Conservation (phyloP, 2,329 filamentous ascomycete genomes). For the Clonostachys sp. region DNA sequence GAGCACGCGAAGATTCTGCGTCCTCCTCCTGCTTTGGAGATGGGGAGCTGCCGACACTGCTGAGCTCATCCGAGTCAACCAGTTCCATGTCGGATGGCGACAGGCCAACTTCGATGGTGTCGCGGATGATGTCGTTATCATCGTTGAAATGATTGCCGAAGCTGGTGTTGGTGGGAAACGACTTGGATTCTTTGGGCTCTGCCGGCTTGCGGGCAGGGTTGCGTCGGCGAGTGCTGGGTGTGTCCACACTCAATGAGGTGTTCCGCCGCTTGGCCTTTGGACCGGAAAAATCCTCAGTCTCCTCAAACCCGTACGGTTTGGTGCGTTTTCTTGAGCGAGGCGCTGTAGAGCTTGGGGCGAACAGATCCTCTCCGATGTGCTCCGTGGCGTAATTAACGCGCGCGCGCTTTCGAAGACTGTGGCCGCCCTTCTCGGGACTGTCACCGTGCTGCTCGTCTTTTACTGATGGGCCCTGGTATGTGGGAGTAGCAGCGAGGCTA, state of each 20-base stretch:
- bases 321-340: constrained; percentile 28
- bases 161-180: constrained; percentile 13
- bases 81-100: constrained; percentile 18
- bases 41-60: too few relatives aligned
- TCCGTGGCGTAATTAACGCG: constrained; percentile 54
- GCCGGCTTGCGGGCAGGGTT: constrained; percentile 31
- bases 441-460: constrained; percentile 33
- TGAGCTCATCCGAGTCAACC: constrained; percentile 18
- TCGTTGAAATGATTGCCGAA: constrained; percentile 21
- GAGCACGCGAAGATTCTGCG: too few relatives aligned
- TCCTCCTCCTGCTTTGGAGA: too few relatives aligned
- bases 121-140: constrained; percentile 46
- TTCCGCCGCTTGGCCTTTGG: constrained; percentile 26
- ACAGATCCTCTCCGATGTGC: constrained; percentile 43
- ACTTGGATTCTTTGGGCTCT: constrained; percentile 20
- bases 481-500: too few relatives aligned
- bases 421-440: constrained; percentile 50
- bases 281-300: constrained; percentile 21
- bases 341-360: constrained; percentile 24
- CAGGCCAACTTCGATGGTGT: constrained; percentile 53
- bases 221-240: constrained; percentile 29
- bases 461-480: too few relatives aligned
- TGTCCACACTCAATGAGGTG: constrained; percentile 25
- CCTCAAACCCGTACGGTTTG: constrained; percentile 21
- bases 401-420: constrained; percentile 51